Conservation (phyloP, 1,284 basidiomycete species). For the Coniferiporia weirii region DNA sequence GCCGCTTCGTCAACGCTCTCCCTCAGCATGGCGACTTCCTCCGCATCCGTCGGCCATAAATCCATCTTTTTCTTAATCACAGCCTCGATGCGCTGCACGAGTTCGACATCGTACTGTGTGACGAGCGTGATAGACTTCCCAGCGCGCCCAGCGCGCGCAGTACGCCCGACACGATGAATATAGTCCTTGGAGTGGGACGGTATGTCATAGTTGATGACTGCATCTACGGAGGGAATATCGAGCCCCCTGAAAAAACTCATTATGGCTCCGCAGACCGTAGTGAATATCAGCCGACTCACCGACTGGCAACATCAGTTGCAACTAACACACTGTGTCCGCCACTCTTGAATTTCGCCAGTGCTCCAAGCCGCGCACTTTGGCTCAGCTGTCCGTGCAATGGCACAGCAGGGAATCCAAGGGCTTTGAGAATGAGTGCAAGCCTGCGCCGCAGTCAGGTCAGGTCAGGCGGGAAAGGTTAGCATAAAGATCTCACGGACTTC, state of each 20-base stretch:
- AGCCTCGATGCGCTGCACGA: slow-evolving; percentile 90
- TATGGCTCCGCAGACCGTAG: slow-evolving; percentile 12
- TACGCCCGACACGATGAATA: slow-evolving; percentile 96
- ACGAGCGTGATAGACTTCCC: slow-evolving; percentile 96
- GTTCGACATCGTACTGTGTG: slow-evolving; percentile 97
- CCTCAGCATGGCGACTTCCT: slow-evolving; percentile 83
- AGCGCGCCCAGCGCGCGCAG: slow-evolving; percentile 91
- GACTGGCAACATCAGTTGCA: slow-evolving; percentile 96
- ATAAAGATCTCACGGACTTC: slow-evolving; percentile 39
- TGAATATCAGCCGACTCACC: slow-evolving; percentile 40
- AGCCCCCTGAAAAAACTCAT: slow-evolving; percentile 58
- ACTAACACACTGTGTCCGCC: slow-evolving; percentile 91
- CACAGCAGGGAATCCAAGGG: slow-evolving; percentile 91
- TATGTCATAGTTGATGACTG: slow-evolving; percentile 98
- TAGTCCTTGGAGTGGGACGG: slow-evolving; percentile 99
- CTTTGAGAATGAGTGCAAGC: slow-evolving; percentile 84
- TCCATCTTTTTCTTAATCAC: slow-evolving; percentile 93
- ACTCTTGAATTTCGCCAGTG: slow-evolving; percentile 95
- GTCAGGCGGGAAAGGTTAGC: not conserved
- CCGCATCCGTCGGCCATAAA: slow-evolving; percentile 85
- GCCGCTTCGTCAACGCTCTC: slow-evolving; percentile 91
- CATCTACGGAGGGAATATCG: slow-evolving; percentile 94
- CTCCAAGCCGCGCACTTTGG: slow-evolving; percentile 90
- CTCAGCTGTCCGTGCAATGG: slow-evolving; percentile 94
- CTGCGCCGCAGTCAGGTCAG: slow-evolving; percentile 35